Conservation (phyloP, 768 basidiomycete species). For the Termitomyces sp. region DNA sequence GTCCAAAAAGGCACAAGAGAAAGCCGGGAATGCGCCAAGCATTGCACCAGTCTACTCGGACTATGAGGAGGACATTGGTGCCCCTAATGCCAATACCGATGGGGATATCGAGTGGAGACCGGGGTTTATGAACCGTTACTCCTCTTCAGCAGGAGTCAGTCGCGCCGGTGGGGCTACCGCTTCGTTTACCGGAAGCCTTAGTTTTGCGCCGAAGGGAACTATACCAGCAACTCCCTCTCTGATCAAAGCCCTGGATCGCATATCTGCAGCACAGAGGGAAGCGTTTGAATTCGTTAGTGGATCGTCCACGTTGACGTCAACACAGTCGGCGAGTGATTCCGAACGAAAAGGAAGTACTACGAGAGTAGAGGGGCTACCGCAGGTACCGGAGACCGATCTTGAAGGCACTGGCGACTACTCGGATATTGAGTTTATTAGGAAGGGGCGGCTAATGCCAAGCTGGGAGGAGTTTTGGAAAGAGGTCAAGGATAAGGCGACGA, state of each 20-base stretch:
- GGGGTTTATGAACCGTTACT: conserved; percentile 43
- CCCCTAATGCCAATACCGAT: conserved; percentile 12
- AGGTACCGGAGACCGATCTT: conserved; percentile 11
- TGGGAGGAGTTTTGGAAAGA: conserved; percentile 48
- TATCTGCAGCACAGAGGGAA: conserved; percentile 50
- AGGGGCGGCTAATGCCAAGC: conserved; percentile 13
- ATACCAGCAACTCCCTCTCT: conserved; percentile 65
- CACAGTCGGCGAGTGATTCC: background rate
- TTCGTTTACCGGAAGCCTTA: background rate
- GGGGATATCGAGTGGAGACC: conserved; percentile 42
- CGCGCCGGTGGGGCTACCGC: conserved; percentile 4
- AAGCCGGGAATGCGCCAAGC: conserved; percentile 9
- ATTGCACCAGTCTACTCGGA: conserved; percentile 40
- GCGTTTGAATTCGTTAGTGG: conserved; percentile 30
- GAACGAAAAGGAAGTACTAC: background rate
- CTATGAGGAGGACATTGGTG: conserved; percentile 41
- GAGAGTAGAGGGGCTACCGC: conserved; percentile 10
- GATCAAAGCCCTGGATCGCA: conserved; percentile 58
- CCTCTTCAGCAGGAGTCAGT: conserved; percentile 11
- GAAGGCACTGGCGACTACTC: conserved; percentile 7
- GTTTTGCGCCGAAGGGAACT: conserved; percentile 20
- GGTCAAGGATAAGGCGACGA: conserved; percentile 30
- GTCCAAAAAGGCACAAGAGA: conserved; percentile 2
- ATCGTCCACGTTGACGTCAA: background rate
- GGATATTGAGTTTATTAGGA: conserved; percentile 1